Evolutionary conservation across 2,329 filamentous ascomycete genomes (phyloP).

Genomic region (Curvularia sp.): DNA sequence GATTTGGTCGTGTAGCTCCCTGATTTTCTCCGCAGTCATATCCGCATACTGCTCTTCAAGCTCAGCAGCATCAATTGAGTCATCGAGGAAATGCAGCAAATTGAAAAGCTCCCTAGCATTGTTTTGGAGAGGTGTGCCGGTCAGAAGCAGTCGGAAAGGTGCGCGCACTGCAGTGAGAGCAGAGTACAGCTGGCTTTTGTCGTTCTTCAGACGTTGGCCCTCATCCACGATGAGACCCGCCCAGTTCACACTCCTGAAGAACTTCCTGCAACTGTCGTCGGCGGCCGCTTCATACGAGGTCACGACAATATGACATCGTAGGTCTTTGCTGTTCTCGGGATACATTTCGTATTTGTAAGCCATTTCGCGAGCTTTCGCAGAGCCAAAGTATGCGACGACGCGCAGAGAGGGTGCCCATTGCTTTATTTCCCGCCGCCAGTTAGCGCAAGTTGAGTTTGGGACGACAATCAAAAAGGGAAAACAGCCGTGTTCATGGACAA

Average conservation of each 20-base stretch:
- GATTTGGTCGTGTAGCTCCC: constrained; percentile 81
- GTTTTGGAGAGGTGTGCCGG: constrained; percentile 90
- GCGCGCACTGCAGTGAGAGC: constrained; percentile 76
- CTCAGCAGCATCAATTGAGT: constrained; percentile 69
- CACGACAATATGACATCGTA: constrained; percentile 89
- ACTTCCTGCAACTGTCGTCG: constrained; percentile 70
- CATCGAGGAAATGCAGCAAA: constrained; percentile 91
- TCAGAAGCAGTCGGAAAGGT: constrained; percentile 85
- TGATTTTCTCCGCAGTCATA: constrained; percentile 83
- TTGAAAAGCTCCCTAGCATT: constrained; percentile 96
- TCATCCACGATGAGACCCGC: constrained; percentile 91
- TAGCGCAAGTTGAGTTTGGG: constrained; percentile 94
- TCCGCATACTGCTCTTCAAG: constrained; percentile 78
- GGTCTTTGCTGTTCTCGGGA: constrained; percentile 66
- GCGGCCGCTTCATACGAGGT: constrained; percentile 92
- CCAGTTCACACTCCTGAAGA: constrained; percentile 80
- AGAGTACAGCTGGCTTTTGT: constrained; percentile 80
- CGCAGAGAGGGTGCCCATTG: constrained; percentile 86
- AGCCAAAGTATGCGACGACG: constrained; percentile 92
- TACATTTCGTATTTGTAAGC: constrained; percentile 87
- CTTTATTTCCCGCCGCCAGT: constrained; percentile 96
- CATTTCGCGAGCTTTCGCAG: constrained; percentile 74
- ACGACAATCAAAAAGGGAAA: constrained; percentile 95
- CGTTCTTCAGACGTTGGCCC: constrained; percentile 93
- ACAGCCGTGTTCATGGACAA: constrained; percentile 69